Percentiles rank a stretch among this genome's conserved stretches.
These are phyloP conservation scores for Colletotrichum sp. DNA, from an alignment of 2,329 filamentous ascomycete species.

Conservation along the genomic window DNA sequence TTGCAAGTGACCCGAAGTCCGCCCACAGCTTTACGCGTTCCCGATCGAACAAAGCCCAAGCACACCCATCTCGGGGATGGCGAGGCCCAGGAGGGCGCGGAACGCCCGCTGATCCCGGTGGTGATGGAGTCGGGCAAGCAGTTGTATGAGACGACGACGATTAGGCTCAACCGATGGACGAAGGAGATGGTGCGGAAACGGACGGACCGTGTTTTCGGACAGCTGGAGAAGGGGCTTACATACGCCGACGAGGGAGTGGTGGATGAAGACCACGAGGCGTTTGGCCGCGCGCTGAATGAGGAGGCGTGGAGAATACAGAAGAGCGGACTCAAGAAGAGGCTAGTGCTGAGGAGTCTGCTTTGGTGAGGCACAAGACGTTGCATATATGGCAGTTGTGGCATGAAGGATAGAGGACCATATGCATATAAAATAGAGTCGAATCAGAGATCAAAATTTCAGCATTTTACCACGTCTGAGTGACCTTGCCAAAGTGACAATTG, in stretches of 20 bases:
- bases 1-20: neutral
- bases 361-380: neutral
- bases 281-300: neutral
- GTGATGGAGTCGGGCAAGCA: neutral
- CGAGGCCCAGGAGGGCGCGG: neutral
- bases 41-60: neutral
- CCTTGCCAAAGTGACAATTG: neutral
- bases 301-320: neutral
- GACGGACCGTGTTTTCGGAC: neutral
- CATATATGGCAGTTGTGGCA: neutral
- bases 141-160: neutral
- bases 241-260: neutral
- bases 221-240: neutral
- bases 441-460: neutral
- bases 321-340: neutral
- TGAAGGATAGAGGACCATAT: neutral
- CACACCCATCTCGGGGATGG: neutral
- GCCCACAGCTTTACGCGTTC: neutral
- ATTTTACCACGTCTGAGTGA: neutral
- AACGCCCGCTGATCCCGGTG: neutral
- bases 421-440: neutral
- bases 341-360: neutral
- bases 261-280: neutral
- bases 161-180: neutral
- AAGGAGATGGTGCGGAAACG: conserved; percentile 3